phyloP scores from a whole-genome alignment of 148 eudicot species.

The Rhododendron williamsianum region DNA sequence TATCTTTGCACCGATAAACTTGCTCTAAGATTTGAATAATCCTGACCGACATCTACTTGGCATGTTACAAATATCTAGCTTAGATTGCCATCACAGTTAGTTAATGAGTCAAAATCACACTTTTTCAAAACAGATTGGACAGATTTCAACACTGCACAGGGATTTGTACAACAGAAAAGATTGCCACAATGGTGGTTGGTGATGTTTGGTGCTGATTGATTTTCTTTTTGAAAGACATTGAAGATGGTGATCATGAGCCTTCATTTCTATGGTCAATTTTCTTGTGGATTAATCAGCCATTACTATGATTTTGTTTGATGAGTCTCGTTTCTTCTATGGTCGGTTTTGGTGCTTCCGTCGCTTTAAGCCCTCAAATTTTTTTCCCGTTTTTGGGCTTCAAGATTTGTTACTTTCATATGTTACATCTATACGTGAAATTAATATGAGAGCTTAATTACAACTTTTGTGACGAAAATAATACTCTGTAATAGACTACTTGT shows the following conservation, averaged over 20 bases:
- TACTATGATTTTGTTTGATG: neutral
- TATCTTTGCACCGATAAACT: too few relatives aligned
- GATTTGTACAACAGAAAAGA: neutral
- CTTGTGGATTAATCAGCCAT: neutral
- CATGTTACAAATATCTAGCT: neutral
- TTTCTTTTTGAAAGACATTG: neutral
- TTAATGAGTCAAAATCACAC: neutral
- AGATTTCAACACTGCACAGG: neutral
- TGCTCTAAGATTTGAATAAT: neutral
- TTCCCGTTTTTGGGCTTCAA: too few relatives aligned
- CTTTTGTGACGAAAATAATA: too few relatives aligned
- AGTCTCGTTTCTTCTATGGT: neutral
- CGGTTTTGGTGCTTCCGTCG: neutral
- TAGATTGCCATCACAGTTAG: neutral
- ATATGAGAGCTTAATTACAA: neutral
- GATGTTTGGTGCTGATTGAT: neutral
- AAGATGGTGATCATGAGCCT: neutral
- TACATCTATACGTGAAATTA: too few relatives aligned
- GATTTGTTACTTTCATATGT: too few relatives aligned
- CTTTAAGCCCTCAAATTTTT: too few relatives aligned
- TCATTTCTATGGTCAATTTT: neutral
- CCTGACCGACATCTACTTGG: neutral
- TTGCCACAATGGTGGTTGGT: neutral
- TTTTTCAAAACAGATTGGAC: neutral
- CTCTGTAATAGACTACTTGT: neutral